Conservation (phyloP, 164 flowering plant genomes). For the Chimonanthus praecox region DNA sequence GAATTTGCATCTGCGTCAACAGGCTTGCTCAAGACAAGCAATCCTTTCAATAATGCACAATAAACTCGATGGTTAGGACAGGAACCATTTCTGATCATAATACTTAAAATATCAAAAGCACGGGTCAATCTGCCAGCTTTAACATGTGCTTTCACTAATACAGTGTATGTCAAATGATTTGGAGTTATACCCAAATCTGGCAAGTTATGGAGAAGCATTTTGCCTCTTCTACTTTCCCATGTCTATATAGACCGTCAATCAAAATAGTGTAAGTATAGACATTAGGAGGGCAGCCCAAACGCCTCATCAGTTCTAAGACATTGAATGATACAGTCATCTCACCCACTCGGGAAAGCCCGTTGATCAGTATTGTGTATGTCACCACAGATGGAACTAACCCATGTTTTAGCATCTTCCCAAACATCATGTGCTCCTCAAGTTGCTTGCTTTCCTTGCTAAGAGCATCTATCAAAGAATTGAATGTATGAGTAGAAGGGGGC, state of each 20-base stretch:
- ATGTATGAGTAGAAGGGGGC: constrained; percentile 14
- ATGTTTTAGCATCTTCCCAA: constrained; percentile 30
- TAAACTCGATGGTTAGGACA: constrained; percentile 15
- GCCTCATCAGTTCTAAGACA: constrained; percentile 26
- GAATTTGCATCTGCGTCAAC: neutral
- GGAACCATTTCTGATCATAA: constrained; percentile 22
- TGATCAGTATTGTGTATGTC: constrained; percentile 27
- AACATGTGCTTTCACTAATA: constrained; percentile 20
- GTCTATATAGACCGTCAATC: constrained; percentile 19
- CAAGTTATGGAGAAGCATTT: constrained; percentile 22
- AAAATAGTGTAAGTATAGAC: constrained; percentile 25
- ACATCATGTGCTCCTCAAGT: constrained; percentile 19
- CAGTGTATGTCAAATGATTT: constrained; percentile 19
- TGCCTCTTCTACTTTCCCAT: constrained; percentile 26
- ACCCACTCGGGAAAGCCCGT: constrained; percentile 23
- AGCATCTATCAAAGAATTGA: constrained; percentile 25
- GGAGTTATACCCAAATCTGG: constrained; percentile 6
- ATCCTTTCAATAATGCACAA: constrained; percentile 16
- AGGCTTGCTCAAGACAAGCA: constrained; percentile 1
- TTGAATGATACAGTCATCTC: constrained; percentile 10
- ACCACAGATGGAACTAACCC: constrained; percentile 32
- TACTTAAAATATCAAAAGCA: constrained; percentile 21
- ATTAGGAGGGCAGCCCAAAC: constrained; percentile 25
- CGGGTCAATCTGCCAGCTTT: constrained; percentile 19
- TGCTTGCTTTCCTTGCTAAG: constrained; percentile 22